Base-by-base conservation (phyloP, 192 early-diverging fungal species). In the Linnemannia elongata region DNA sequence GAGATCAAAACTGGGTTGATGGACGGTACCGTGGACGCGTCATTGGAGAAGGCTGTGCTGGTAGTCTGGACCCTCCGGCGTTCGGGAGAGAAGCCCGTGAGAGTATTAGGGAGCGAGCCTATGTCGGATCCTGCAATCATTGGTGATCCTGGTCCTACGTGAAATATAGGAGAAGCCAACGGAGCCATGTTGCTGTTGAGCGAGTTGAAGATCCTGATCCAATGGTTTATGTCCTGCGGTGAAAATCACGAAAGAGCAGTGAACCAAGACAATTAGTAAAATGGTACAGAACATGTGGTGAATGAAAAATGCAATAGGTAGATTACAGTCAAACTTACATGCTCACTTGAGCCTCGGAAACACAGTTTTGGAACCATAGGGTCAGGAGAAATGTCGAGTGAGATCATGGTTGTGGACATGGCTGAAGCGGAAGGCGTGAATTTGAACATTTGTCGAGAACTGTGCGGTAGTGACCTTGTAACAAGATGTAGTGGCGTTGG, bases 161-260 rank as follows among this genome's bases (percentile, higher is more conserved):
- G 60, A n/a, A 68, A 38, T 36, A 69, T 33, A 7, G 79, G 79
- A 0, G 79, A 81, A 4, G 49, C 73, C 24, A 77, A 22, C 1
- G 75, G 78, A 6, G 69, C 69, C 12, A 42, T 33, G 12, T 52
- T 54, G 39, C 36, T 78, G 44, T 86, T 80, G 27, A 87, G 80
- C 2, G 85, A 81, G 57, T 77, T 77, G 69, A 87, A 81, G 42
- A 87, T 87, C 47, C 85, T 66, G 13, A 63, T 81, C 85, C 85
- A 87, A 68, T 87, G 85, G 52, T 55, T 81, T 13, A 87, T 57
- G 30, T 87, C 79, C 85, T 87, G 45, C 27, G 33, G 13, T 27
- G 27, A 41, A 41, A 69, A 35, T 49, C 44, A 22, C 33, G 6
- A 60, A 35, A 69, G 41, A 36, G 3, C 24, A 18, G 39, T n/a